Evolutionary conservation across 129 eudicot species (phyloP).

Genomic region (Helichrysum umbraculigerum): DNA sequence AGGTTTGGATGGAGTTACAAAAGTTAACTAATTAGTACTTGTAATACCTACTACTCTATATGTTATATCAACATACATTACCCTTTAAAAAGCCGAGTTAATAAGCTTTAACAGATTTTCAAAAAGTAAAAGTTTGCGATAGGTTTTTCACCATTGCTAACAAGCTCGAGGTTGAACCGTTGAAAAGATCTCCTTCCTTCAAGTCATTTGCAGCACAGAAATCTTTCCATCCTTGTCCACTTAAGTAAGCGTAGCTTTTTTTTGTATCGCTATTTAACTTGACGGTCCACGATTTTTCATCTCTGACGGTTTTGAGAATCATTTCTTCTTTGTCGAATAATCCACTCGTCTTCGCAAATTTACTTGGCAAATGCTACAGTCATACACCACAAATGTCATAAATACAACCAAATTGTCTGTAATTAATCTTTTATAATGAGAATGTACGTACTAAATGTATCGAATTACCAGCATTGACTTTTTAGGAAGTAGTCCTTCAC

Average conservation of each 20-base stretch:
- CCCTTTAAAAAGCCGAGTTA: background rate
- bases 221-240: conserved; percentile 26
- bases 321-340: conserved; percentile 19
- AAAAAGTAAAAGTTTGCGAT: background rate
- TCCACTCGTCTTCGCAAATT: conserved; percentile 23
- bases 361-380: conserved; percentile 24
- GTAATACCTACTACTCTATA: no score
- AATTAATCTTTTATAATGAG: background rate
- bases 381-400: background rate
- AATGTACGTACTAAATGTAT: background rate
- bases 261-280: background rate
- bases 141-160: conserved; percentile 12
- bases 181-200: conserved; percentile 30
- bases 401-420: background rate
- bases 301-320: conserved; percentile 17
- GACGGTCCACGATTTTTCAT: conserved; percentile 19
- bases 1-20: no score
- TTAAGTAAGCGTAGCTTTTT: background rate
- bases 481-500: background rate
- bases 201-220: conserved; percentile 17
- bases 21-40: no score
- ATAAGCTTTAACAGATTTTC: background rate
- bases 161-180: conserved; percentile 26
- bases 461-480: conserved; percentile 19
- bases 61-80: no score